Base-by-base conservation (phyloP, 495 filamentous ascomycete species). In the Pyrenula massariospora region DNA sequence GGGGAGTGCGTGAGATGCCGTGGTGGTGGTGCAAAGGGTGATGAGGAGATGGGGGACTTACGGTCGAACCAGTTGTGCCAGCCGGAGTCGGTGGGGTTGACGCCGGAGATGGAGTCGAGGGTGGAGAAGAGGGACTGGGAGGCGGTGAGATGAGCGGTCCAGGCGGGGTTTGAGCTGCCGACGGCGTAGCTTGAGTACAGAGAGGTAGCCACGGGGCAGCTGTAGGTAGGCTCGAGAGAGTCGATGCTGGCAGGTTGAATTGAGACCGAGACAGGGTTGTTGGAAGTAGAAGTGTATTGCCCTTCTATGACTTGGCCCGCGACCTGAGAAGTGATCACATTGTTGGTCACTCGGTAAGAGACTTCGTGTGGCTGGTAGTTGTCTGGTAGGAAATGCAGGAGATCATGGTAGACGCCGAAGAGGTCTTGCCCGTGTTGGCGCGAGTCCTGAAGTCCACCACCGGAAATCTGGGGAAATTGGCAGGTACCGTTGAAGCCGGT, bases 401-500 rank as follows among this genome's bases (percentile, higher is more conserved):
- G 62, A 59, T 77, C 71, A 57, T 80, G 73, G 63, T 89, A 89
- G 11, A 87, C 82, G 20, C 65, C 74, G 60, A 78, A 84, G 1
- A 88, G 66, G 58, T 87, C 84, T 36, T 65, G 68, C 31, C 85
- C 85, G 70, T 89, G 85, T 59, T 79, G 74, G 70, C 74, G 84
- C 20, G 80, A 80, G 66, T 87, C 84, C 47, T 81, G 74, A 11
- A 88, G 70, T 0, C 85, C 84, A 3, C 62, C 76, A 15, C 71
- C 67, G 0, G 84, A 87, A 53, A 88, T 84, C 64, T 89, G 85
- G 2, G 84, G 85, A 65, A 87, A 87, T 56, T 85, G 79, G 64
- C 85, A 89, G 21, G 76, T 78, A 21, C 84, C 84, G 24, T 75
- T 68, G 67, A 81, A 85, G 8, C 82, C 83, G 2, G 68, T 59